Base-by-base conservation (phyloP, 495 filamentous ascomycete species). In the Aspergillus nanangensis region DNA sequence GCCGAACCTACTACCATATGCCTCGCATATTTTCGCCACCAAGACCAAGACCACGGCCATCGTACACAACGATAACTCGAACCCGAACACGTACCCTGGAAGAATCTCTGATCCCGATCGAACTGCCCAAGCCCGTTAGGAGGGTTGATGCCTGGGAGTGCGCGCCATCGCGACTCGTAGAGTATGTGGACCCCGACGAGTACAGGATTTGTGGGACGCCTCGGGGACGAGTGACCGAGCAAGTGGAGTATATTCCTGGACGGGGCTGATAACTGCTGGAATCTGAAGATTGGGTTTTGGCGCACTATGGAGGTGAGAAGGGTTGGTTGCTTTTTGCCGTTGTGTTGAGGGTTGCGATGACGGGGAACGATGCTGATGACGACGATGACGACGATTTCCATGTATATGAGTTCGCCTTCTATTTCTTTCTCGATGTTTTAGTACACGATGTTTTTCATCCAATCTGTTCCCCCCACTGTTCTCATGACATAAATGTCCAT, bases 41-140 rank as follows among this genome's bases (percentile, higher is more conserved):
- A 4, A 24, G 13, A 15, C 31, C 25, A 27, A 24, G 41, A 24
- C 4, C 20, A 9, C 40, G 37, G 20, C 33, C 47, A 5, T 56
- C 53, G 0, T 56, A 56, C 32, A 56, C 53, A 4, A 56, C 48
- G 1, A 31, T 52, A 1, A 47, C 43, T 3, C 31, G 53, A 10
- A 50, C n/a, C n/a, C 33, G 40, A n/a, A 44, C 32, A 18, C 49
- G 45, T n/a, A 47, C 45, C 3, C 21, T 37, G 10, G 45, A 44
- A 33, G 53, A 56, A 40, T 39, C 45, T 3, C n/a, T 56, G 8
- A 38, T 41, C 11, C 48, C 45, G 10, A 14, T 47, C 21, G n/a
- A 20, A 41, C 3, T 21, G 41, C 15, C n/a, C 21, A 38, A 9
- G 41, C 13, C 29, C 5, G n/a, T 20, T 34, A 5, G 41, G 9